phyloP scores from a whole-genome alignment of 164 flowering plant species.

The Piper longum region DNA sequence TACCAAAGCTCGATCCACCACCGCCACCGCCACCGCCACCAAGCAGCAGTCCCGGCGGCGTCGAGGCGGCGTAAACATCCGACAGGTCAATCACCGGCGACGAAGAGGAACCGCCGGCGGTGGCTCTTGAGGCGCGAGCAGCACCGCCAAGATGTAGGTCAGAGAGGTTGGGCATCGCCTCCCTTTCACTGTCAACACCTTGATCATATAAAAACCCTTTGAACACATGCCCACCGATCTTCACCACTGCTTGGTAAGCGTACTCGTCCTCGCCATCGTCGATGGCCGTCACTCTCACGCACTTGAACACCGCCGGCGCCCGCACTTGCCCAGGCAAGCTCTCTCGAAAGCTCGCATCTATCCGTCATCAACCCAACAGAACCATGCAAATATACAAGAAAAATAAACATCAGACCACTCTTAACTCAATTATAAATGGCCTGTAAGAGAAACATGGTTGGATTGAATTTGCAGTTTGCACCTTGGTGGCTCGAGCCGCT shows the following conservation, averaged over 20 bases:
- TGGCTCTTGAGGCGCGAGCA: slow-evolving; percentile 17
- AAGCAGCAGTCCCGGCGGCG: slow-evolving; percentile 36
- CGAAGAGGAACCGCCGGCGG: slow-evolving; percentile 27
- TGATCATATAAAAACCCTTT: slow-evolving; percentile 81
- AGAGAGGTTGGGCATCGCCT: slow-evolving; percentile 58
- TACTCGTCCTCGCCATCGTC: slow-evolving; percentile 87
- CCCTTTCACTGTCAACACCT: slow-evolving; percentile 39
- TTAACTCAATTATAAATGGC: not conserved
- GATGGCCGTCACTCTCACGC: slow-evolving; percentile 73
- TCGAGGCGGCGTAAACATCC: slow-evolving; percentile 38
- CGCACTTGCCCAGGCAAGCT: slow-evolving; percentile 65
- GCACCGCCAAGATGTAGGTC: slow-evolving; percentile 64
- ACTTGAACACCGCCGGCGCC: slow-evolving; percentile 83
- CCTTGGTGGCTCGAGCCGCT: slow-evolving; percentile 45
- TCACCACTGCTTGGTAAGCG: slow-evolving; percentile 84
- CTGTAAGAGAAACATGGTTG: not conserved
- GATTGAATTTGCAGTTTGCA: not conserved
- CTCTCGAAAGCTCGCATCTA: slow-evolving; percentile 64
- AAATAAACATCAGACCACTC: no score
- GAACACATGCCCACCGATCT: slow-evolving; percentile 82
- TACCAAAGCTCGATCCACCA: slow-evolving; percentile 43
- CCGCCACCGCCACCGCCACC: slow-evolving; percentile 16
- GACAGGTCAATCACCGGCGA: slow-evolving; percentile 44
- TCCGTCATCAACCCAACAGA: not conserved
- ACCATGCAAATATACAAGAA: not conserved